Evolutionary conservation across 805 yeast species (phyloP), one percentile per base, ranked within the genome.

Genomic region (Dipodascopsis uninucleata): DNA sequence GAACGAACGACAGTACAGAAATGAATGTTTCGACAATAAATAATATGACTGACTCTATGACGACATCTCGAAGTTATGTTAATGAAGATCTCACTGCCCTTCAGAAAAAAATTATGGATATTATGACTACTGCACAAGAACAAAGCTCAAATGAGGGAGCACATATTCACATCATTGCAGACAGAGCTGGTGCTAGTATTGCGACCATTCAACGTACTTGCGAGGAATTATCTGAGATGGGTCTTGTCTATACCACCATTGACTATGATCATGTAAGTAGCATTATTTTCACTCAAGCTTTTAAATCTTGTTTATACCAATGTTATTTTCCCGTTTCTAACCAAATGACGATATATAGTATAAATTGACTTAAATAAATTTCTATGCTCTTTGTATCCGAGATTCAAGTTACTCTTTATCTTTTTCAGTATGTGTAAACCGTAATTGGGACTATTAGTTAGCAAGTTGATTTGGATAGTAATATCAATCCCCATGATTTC

Each of bases 211-310:
- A 23, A 5, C 35, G 36, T 6, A 34, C 41, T 2, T 37, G 43
- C 20, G 58, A 54, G 10, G 34, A 42, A 18, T 32, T 54, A 22
- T 22, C 34, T 17, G 52, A 45, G 18, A 14, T 28, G 35, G 58
- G 58, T 8, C 26, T 41, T 3, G 38, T 41, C 23, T 54, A 44
- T 35, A 41, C 52, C 3, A 52, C 58, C 6, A 36, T 52, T n/a
- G 54, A 52, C 24, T 44, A 39, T 17, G 47, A 49, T 8, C 58
- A 53, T 21, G 53, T 51, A 36, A 23, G 50, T 28, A 17, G 10
- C 16, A 16, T 31, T n/a, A 16, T 31, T n/a, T n/a, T n/a, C n/a
- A n/a, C n/a, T n/a, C n/a, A n/a, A n/a, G n/a, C 12, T 12, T 26
- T 26, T 26, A 26, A 14, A 26, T 26, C 29, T 12, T 26, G 12